These are phyloP conservation scores for Arthromyces matolae DNA, from an alignment of 768 basidiomycete genomes.

Conservation along the genomic window DNA sequence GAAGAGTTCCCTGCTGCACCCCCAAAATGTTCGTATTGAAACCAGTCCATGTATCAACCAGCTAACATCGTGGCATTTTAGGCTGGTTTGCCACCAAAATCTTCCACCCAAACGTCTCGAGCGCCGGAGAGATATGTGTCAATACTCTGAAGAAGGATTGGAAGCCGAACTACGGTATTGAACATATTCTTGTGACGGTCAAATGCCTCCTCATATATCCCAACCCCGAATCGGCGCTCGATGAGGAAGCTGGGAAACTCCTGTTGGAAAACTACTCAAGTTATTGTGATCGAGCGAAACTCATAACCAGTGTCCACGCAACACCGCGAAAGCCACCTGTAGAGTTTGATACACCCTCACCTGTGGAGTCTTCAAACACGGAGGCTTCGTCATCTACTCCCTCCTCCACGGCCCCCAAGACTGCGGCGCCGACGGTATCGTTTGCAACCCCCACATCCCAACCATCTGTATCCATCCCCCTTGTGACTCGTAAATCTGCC, in stretches of 20 bases:
- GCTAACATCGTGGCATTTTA: slow-evolving; percentile 27
- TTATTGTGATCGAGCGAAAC: slow-evolving; percentile 80
- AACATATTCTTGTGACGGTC: slow-evolving; percentile 87
- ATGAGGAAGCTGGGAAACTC: slow-evolving; percentile 94
- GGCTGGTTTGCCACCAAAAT: slow-evolving; percentile 93
- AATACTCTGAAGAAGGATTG: slow-evolving; percentile 98
- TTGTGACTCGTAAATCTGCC: slow-evolving; percentile 41
- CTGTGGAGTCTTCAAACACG: slow-evolving; percentile 28
- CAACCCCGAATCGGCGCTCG: slow-evolving; percentile 92
- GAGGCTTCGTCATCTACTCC: slow-evolving; percentile 28
- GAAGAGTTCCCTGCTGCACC: slow-evolving; percentile 92
- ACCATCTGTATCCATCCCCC: slow-evolving; percentile 36
- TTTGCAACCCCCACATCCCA: slow-evolving; percentile 21
- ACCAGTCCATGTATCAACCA: not conserved
- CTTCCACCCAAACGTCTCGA: slow-evolving; percentile 95
- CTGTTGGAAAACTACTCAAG: slow-evolving; percentile 85
- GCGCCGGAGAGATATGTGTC: slow-evolving; percentile 89
- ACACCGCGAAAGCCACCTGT: slow-evolving; percentile 70
- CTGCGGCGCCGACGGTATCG: slow-evolving; percentile 19
- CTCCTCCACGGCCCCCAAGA: slow-evolving; percentile 18
- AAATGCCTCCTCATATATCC: slow-evolving; percentile 96
- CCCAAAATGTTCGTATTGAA: slow-evolving; percentile 73
- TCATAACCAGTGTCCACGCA: slow-evolving; percentile 91
- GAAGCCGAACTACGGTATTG: slow-evolving; percentile 88
- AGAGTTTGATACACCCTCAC: slow-evolving; percentile 59